Conservation (phyloP, 768 basidiomycete species). For the Panellus pusillus region DNA sequence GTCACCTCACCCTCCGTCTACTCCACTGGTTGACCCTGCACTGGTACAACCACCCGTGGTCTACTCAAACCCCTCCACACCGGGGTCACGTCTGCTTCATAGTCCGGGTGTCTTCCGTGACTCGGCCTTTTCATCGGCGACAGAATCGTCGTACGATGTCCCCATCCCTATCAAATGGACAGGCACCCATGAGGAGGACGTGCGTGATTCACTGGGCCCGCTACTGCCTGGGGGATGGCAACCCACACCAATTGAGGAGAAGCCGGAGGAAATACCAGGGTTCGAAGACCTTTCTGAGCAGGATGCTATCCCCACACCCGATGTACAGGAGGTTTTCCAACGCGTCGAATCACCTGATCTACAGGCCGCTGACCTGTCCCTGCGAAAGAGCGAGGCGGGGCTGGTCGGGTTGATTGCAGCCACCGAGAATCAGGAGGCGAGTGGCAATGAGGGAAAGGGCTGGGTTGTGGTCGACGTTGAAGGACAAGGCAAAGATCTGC, state of each 20-base stretch:
- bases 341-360: constrained; percentile 57
- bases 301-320: constrained; percentile 30
- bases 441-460: constrained; percentile 43
- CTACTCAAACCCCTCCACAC: constrained; percentile 4
- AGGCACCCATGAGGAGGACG: constrained; percentile 31
- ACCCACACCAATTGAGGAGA: constrained; percentile 52
- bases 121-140: constrained; percentile 57
- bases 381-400: constrained; percentile 66
- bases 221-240: constrained; percentile 58
- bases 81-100: constrained; percentile 43
- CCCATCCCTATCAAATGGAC: constrained; percentile 67
- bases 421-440: constrained; percentile 30
- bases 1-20: constrained; percentile 9
- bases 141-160: constrained; percentile 46
- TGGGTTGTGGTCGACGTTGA: constrained; percentile 71
- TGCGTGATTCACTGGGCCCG: constrained; percentile 33
- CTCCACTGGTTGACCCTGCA: constrained; percentile 11
- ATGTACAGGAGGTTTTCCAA: constrained; percentile 49
- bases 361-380: constrained; percentile 39
- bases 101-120: constrained; percentile 64
- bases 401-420: constrained; percentile 51
- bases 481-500: constrained; percentile 28
- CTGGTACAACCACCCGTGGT: not conserved
- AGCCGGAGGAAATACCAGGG: constrained; percentile 27
- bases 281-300: constrained; percentile 23